A percentile compares a stretch with the other conserved stretches of the same genome.
These are phyloP conservation scores for Hyphopichia pseudoburtonii DNA, from an alignment of 1,139 yeast genomes.

Conservation along the genomic window DNA sequence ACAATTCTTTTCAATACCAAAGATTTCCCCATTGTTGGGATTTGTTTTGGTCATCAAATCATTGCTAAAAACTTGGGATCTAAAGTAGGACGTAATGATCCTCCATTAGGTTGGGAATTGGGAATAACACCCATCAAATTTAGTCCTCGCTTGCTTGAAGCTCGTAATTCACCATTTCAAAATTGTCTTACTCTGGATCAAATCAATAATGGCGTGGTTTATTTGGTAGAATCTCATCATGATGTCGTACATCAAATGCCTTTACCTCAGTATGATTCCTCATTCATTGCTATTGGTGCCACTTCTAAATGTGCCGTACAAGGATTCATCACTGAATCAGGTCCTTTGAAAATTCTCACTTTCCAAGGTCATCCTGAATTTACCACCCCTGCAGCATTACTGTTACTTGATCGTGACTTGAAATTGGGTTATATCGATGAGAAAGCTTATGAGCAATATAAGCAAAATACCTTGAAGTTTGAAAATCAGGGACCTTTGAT, in stretches of 20 bases:
- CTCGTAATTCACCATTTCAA: slow-evolving; percentile 30
- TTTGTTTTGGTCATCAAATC: slow-evolving; percentile 89
- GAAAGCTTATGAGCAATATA: slow-evolving; percentile 24
- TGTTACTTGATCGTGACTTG: slow-evolving; percentile 21
- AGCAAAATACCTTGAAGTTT: slow-evolving; percentile 28
- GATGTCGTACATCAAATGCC: slow-evolving; percentile 59
- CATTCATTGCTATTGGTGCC: slow-evolving; percentile 49
- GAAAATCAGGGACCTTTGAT: slow-evolving; percentile 37
- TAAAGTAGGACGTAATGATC: slow-evolving; percentile 52
- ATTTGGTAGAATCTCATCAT: slow-evolving; percentile 65
- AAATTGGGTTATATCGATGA: slow-evolving; percentile 16
- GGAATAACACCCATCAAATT: slow-evolving; percentile 57
- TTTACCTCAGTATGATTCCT: slow-evolving; percentile 27
- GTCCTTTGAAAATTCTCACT: slow-evolving; percentile 49
- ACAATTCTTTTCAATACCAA: slow-evolving; percentile 21
- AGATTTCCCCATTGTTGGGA: slow-evolving; percentile 53
- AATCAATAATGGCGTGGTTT: slow-evolving; percentile 26
- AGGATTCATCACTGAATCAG: slow-evolving; percentile 52
- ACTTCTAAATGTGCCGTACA: slow-evolving; percentile 60
- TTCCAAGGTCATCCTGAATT: slow-evolving; percentile 95
- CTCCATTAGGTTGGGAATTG: slow-evolving; percentile 67
- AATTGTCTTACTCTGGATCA: slow-evolving; percentile 22
- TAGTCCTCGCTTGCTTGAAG: slow-evolving; percentile 38
- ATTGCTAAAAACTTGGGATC: slow-evolving; percentile 66
- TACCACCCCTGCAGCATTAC: slow-evolving; percentile 32